Evolutionary conservation across 2,329 filamentous ascomycete genomes (phyloP).

Genomic region (Cladosporium halotolerans): DNA sequence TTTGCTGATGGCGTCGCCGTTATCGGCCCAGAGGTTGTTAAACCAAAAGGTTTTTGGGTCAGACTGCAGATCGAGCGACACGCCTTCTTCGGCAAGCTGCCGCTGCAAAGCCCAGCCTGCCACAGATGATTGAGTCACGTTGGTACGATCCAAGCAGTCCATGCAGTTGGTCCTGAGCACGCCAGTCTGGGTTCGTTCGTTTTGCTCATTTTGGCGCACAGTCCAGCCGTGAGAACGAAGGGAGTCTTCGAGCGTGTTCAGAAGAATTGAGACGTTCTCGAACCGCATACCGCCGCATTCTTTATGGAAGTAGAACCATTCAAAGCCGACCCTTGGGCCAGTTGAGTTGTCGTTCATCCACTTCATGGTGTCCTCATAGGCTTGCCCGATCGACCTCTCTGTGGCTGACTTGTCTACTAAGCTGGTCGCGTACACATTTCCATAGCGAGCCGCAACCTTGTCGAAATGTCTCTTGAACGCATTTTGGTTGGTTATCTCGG

Average conservation of each 20-base stretch:
- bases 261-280: slow-evolving; percentile 79
- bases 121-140: slow-evolving; percentile 90
- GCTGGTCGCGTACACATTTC: slow-evolving; percentile 69
- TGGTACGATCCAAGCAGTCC: slow-evolving; percentile 95
- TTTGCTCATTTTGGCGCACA: slow-evolving; percentile 44
- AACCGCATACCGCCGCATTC: slow-evolving; percentile 96
- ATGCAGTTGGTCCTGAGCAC: slow-evolving; percentile 95
- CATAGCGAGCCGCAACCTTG: slow-evolving; percentile 63
- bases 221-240: slow-evolving; percentile 69
- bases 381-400: slow-evolving; percentile 70
- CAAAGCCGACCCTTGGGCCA: slow-evolving; percentile 57
- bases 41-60: slow-evolving; percentile 87
- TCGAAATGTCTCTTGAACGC: slow-evolving; percentile 78
- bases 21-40: slow-evolving; percentile 95
- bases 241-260: slow-evolving; percentile 62
- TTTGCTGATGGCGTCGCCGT: slow-evolving; percentile 89
- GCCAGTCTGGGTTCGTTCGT: slow-evolving; percentile 56
- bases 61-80: slow-evolving; percentile 65
- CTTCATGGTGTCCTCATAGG: slow-evolving; percentile 65
- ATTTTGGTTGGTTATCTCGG: slow-evolving; percentile 66
- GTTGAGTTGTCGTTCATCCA: slow-evolving; percentile 59
- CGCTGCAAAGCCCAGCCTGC: slow-evolving; percentile 74
- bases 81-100: slow-evolving; percentile 70
- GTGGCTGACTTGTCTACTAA: slow-evolving; percentile 83
- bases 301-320: slow-evolving; percentile 97